phyloP scores from a whole-genome alignment of 371 early-diverging fungal species.

The Mucor racemosus region DNA sequence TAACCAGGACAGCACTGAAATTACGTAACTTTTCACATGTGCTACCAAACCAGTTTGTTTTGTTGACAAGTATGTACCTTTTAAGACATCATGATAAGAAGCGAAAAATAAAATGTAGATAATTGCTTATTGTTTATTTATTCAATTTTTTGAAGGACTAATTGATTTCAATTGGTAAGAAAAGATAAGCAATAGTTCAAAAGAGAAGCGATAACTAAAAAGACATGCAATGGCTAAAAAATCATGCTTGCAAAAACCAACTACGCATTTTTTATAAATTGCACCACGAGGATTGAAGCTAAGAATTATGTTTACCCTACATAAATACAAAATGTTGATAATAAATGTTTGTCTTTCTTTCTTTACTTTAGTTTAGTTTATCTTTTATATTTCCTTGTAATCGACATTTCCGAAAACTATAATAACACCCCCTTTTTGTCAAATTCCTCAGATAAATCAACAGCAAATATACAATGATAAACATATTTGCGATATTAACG shows the following conservation, averaged over 20 bases:
- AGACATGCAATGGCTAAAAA: no score
- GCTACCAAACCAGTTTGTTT: neutral
- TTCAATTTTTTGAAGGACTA: neutral
- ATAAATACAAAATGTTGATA: slow-evolving; percentile 1
- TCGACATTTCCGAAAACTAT: neutral
- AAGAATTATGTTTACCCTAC: neutral
- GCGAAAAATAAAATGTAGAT: no score
- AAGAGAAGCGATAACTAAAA: neutral
- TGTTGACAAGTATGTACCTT: neutral
- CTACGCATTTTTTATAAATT: neutral
- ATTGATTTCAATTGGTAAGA: neutral
- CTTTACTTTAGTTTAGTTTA: neutral
- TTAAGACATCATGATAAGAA: neutral
- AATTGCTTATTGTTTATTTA: neutral
- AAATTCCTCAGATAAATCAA: neutral
- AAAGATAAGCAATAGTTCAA: neutral
- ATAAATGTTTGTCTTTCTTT: neutral
- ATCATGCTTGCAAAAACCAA: neutral
- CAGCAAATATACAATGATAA: neutral
- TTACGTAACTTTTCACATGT: slow-evolving; percentile 1
- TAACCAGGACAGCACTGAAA: no score
- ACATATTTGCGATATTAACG: neutral
- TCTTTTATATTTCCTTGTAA: neutral
- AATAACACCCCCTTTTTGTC: no score
- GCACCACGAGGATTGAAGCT: neutral